phyloP scores from a whole-genome alignment of 1,139 yeast genomes.

The Yamadazyma dushanensis region DNA sequence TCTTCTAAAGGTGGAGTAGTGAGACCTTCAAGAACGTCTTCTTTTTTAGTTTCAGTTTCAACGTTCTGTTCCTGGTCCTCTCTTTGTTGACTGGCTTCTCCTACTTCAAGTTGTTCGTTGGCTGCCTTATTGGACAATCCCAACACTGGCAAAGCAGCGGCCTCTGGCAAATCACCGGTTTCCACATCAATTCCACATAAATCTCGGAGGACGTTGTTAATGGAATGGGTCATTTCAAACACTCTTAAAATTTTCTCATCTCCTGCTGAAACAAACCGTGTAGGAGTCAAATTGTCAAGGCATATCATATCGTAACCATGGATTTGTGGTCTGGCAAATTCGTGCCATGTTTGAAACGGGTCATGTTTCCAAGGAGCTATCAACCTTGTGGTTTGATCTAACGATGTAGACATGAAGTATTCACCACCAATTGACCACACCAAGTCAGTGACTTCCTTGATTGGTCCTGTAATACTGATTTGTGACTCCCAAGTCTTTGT shows the following conservation, averaged over 20 bases:
- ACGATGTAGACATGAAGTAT: conserved; percentile 70
- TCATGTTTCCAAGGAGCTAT: conserved; percentile 58
- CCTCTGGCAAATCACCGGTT: conserved; percentile 53
- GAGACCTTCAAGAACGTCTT: conserved; percentile 47
- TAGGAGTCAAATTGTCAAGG: conserved; percentile 58
- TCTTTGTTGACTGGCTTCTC: conserved; percentile 36
- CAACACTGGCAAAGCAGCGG: conserved; percentile 89
- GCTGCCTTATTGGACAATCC: conserved; percentile 94
- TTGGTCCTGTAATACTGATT: conserved; percentile 76
- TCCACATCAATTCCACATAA: conserved; percentile 47
- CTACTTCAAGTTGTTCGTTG: conserved; percentile 45
- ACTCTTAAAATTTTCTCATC: conserved; percentile 92
- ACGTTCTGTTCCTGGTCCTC: conserved; percentile 33
- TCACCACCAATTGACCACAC: conserved; percentile 74
- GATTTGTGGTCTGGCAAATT: conserved; percentile 94
- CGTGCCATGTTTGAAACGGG: conserved; percentile 64
- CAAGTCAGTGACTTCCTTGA: conserved; percentile 71
- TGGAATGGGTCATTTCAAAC: conserved; percentile 85
- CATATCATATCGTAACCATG: conserved; percentile 98
- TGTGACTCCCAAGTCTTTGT: conserved; percentile 50
- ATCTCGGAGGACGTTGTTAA: conserved; percentile 58
- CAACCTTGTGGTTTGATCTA: conserved; percentile 91
- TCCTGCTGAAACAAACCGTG: conserved; percentile 86
- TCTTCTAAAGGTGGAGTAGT: conserved; percentile 79
- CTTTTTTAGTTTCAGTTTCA: conserved; percentile 39